Evolutionary conservation across 2,329 filamentous ascomycete species (phyloP).

Genomic region (Alternaria triticina): DNA sequence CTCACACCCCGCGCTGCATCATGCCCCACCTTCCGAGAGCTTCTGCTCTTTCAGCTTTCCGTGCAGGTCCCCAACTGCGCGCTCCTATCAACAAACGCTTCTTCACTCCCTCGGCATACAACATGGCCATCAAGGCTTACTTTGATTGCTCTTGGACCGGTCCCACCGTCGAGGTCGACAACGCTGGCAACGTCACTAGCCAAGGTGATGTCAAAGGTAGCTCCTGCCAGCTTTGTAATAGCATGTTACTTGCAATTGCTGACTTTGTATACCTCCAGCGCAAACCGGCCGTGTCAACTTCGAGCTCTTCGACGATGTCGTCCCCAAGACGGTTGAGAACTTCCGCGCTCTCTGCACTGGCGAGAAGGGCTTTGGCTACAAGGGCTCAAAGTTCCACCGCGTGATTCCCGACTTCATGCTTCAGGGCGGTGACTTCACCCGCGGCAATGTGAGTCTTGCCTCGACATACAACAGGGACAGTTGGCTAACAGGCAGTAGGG

Average conservation of each 20-base stretch:
- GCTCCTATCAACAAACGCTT: conserved; percentile 55
- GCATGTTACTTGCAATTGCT: conserved; percentile 20
- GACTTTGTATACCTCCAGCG: conserved; percentile 54
- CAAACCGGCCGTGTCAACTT: conserved; percentile 85
- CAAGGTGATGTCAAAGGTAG: conserved; percentile 63
- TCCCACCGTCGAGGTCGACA: conserved; percentile 69
- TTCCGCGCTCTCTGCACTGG: conserved; percentile 84
- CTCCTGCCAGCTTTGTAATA: conserved; percentile 31
- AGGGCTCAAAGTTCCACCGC: conserved; percentile 86
- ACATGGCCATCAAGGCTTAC: conserved; percentile 78
- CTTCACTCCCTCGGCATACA: conserved; percentile 70
- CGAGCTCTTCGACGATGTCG: conserved; percentile 82
- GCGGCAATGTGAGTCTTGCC: conserved; percentile 74
- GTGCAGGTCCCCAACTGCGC: conserved; percentile 38
- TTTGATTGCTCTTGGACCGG: conserved; percentile 77
- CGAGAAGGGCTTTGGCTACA: conserved; percentile 83
- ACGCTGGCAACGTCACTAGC: conserved; percentile 58
- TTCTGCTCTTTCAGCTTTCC: conserved; percentile 43
- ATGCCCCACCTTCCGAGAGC: conserved; percentile 40
- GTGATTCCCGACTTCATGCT: conserved; percentile 95
- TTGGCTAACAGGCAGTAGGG: conserved; percentile 61
- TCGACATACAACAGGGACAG: conserved; percentile 4
- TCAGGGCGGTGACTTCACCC: conserved; percentile 95
- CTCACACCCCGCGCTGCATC: conserved; percentile 30
- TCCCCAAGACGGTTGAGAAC: conserved; percentile 88